Evolutionary conservation across 768 basidiomycete genomes (phyloP).

Genomic region (Tulasnella sp.): DNA sequence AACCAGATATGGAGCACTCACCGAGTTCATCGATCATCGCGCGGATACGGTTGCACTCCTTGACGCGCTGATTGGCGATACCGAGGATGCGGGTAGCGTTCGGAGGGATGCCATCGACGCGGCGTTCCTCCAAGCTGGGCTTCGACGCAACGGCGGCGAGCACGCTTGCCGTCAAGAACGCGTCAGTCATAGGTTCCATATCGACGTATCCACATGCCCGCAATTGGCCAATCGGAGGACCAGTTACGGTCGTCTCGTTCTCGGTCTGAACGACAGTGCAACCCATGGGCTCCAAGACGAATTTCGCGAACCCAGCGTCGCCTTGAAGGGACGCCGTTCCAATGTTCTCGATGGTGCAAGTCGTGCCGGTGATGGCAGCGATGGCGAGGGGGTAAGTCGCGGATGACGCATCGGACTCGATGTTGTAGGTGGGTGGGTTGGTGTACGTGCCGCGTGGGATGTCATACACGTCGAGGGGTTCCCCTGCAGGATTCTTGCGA

Average conservation of each 20-base stretch:
- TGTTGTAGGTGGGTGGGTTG: slow-evolving; percentile 71
- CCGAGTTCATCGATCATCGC: slow-evolving; percentile 96
- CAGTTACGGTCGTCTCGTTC: slow-evolving; percentile 81
- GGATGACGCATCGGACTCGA: slow-evolving; percentile 90
- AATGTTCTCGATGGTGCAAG: slow-evolving; percentile 87
- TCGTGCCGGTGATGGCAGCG: slow-evolving; percentile 93
- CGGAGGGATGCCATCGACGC: slow-evolving; percentile 26
- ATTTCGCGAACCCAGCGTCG: slow-evolving; percentile 91
- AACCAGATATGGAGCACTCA: slow-evolving; percentile 26
- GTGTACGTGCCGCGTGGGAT: slow-evolving; percentile 68
- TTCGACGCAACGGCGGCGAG: slow-evolving; percentile 67
- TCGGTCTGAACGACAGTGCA: slow-evolving; percentile 80
- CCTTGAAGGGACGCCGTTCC: slow-evolving; percentile 86
- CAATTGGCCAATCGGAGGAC: slow-evolving; percentile 70
- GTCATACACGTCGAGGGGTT: slow-evolving; percentile 64
- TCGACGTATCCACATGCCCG: slow-evolving; percentile 78
- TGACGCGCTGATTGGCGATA: slow-evolving; percentile 96
- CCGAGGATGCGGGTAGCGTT: slow-evolving; percentile 74
- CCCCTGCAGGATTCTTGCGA: slow-evolving; percentile 45
- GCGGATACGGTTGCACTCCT: slow-evolving; percentile 92
- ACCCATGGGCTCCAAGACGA: slow-evolving; percentile 90
- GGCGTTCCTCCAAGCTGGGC: slow-evolving; percentile 39
- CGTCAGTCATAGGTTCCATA: slow-evolving; percentile 99
- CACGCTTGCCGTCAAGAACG: slow-evolving; percentile 90
- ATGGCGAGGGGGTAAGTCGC: slow-evolving; percentile 96